Conservation (phyloP, 2,329 filamentous ascomycete genomes). For the Simplicillium sp. region DNA sequence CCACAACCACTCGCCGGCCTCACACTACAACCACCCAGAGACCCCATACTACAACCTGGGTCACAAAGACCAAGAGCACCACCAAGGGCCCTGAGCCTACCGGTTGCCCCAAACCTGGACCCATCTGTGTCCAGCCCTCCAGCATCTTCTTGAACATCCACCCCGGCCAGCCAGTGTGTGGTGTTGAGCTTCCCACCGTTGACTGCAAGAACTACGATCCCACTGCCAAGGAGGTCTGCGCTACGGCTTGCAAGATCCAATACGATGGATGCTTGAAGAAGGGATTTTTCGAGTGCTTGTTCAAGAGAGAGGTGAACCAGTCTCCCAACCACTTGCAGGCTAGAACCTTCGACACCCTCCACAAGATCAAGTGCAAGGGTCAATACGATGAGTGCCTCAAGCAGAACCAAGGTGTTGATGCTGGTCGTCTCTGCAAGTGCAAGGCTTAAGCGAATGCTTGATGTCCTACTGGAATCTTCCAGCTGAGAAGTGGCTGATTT, state of each 20-base stretch:
- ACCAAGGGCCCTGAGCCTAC: constrained; percentile 28
- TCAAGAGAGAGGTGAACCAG: too few species aligned
- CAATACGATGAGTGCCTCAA: constrained; percentile 40
- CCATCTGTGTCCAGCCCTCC: constrained; percentile 41
- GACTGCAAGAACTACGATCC: constrained; percentile 41
- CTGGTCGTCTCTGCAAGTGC: constrained; percentile 4
- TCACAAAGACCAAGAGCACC: background rate
- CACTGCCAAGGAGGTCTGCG: constrained; percentile 36
- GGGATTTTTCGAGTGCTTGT: too few species aligned
- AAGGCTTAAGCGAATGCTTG: too few species aligned
- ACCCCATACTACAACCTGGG: constrained; percentile 11
- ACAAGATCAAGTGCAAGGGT: constrained; percentile 23
- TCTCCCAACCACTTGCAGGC: too few species aligned
- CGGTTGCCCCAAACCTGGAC: constrained; percentile 28
- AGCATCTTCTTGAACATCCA: constrained; percentile 56
- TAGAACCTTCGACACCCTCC: constrained; percentile 10
- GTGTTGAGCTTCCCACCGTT: constrained; percentile 40
- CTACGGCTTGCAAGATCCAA: constrained; percentile 32
- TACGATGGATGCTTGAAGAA: constrained; percentile 11
- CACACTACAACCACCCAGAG: constrained; percentile 18
- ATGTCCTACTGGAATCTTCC: too few species aligned
- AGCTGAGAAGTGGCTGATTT: too few species aligned
- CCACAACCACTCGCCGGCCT: constrained; percentile 23
- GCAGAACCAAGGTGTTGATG: constrained; percentile 28
- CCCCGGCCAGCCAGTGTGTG: constrained; percentile 48